A percentile compares a stretch with the other conserved stretches of the same genome.
Evolutionary conservation across 2,329 filamentous ascomycete species (phyloP).

Genomic region (Colletotrichum horii): DNA sequence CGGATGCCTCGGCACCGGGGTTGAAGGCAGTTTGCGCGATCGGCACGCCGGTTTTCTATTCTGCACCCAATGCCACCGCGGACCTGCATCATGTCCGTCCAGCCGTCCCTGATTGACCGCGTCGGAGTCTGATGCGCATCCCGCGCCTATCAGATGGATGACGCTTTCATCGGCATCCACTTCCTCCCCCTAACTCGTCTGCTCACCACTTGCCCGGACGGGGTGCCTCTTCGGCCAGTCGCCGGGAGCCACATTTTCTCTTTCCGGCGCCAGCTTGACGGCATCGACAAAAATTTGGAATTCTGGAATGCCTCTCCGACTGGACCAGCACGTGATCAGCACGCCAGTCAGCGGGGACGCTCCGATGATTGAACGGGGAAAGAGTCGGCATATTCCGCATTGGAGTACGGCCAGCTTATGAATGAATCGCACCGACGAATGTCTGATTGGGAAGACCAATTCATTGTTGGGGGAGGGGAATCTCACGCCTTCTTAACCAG

Average conservation of each 20-base stretch:
- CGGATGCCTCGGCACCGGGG: conserved; percentile 14
- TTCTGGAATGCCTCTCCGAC: background rate
- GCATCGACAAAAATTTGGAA: background rate
- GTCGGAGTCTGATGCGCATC: background rate
- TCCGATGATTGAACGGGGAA: background rate
- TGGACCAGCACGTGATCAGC: background rate
- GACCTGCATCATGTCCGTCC: conserved; percentile 16
- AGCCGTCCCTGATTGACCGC: conserved; percentile 1
- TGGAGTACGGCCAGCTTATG: background rate
- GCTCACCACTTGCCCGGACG: background rate
- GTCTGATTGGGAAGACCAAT: no score
- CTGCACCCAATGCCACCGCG: background rate
- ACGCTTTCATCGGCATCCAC: background rate
- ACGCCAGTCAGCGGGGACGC: no score
- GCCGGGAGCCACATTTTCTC: background rate
- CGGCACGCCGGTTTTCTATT: background rate
- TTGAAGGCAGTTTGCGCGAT: background rate
- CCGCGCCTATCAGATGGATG: background rate
- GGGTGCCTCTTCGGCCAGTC: background rate
- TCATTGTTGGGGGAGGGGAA: no score
- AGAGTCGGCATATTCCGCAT: background rate
- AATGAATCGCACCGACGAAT: background rate
- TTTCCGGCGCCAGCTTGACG: background rate
- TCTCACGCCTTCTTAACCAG: background rate
- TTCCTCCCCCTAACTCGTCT: background rate